Conservation (phyloP, 768 basidiomycete genomes). For the Collybiopsis confluens region DNA sequence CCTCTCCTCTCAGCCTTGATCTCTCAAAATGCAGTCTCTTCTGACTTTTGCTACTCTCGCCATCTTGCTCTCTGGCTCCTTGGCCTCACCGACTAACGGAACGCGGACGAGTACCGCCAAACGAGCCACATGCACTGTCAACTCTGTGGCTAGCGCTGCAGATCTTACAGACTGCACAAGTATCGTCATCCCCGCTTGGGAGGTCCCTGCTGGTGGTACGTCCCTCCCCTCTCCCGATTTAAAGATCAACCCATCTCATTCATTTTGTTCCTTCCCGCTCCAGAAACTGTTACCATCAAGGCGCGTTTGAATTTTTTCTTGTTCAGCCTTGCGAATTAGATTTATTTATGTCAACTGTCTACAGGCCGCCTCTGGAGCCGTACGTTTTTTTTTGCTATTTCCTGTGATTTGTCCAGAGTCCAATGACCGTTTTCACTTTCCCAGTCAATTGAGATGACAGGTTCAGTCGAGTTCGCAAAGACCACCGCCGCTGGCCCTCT, state of each 20-base stretch:
- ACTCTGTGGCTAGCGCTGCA: constrained; percentile 16
- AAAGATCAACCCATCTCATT: background rate
- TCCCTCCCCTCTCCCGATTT: background rate
- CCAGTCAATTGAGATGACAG: constrained; percentile 2
- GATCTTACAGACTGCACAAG: constrained; percentile 14
- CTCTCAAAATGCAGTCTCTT: background rate
- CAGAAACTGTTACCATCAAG: constrained; percentile 5
- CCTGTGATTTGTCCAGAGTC: too few relatives aligned
- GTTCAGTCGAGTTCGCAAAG: constrained; percentile 1
- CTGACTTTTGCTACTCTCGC: background rate
- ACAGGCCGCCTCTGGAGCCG: background rate
- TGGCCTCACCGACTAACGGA: constrained; percentile 2
- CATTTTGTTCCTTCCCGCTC: background rate
- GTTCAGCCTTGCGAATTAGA: too few relatives aligned
- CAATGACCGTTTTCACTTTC: background rate
- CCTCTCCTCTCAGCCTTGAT: background rate
- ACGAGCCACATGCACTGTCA: constrained; percentile 18
- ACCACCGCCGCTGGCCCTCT: constrained; percentile 6
- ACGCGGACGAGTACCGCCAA: constrained; percentile 13
- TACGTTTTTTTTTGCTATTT: background rate
- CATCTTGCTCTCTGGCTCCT: background rate
- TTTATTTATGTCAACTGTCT: too few relatives aligned
- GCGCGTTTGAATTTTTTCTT: too few relatives aligned
- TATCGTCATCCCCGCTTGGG: constrained; percentile 17
- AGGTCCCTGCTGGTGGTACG: constrained; percentile 11